A percentile compares a stretch with the other conserved stretches of the same genome.
Evolutionary conservation across 2,329 filamentous ascomycete species (phyloP).

Genomic region (Apiospora arundinis): DNA sequence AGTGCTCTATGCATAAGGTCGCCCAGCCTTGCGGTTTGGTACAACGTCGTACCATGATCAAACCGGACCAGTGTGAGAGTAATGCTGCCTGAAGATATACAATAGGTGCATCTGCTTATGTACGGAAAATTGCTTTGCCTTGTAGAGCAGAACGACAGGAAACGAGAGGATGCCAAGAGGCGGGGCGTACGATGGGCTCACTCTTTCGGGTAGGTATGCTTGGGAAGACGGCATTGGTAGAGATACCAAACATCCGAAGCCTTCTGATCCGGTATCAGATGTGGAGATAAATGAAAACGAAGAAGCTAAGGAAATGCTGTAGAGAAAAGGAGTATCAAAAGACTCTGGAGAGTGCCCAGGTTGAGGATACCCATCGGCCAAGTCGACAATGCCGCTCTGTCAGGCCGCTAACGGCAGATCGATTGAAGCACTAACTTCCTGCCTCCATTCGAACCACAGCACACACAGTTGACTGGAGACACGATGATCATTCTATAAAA

Average conservation of each 20-base stretch:
- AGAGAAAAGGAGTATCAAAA: not conserved
- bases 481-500: not conserved
- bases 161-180: not conserved
- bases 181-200: not conserved
- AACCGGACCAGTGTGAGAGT: not conserved
- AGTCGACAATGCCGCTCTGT: conserved; percentile 13
- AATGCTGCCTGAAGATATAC: not conserved
- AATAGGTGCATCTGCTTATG: not conserved
- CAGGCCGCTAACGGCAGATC: conserved; percentile 14
- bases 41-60: not conserved
- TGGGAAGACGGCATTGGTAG: not conserved
- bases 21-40: not conserved
- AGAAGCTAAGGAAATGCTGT: not conserved
- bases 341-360: not conserved
- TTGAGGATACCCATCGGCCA: not conserved
- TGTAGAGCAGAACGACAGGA: not conserved
- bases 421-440: not conserved
- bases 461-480: conserved; percentile 1
- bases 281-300: not conserved
- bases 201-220: not conserved
- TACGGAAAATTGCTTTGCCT: not conserved
- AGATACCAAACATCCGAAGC: not conserved
- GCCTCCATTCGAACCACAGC: not conserved
- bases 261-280: not conserved
- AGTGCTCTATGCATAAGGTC: not conserved